phyloP scores from a whole-genome alignment of 2,329 filamentous ascomycete genomes.

The Hypoxylon sp. region DNA sequence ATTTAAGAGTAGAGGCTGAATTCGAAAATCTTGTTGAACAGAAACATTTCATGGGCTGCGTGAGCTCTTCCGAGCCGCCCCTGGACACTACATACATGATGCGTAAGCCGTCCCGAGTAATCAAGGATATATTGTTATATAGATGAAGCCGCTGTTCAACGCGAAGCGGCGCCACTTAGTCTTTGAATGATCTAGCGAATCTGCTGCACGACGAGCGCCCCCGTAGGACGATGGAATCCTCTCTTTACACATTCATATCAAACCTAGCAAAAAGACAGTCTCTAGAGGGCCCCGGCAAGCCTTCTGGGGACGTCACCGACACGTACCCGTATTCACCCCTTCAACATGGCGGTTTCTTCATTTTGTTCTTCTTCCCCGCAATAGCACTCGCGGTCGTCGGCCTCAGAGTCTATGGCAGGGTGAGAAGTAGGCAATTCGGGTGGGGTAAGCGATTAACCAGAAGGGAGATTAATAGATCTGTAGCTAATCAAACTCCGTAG shows the following conservation, averaged over 20 bases:
- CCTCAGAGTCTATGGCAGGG: constrained; percentile 44
- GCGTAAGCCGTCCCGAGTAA: constrained; percentile 24
- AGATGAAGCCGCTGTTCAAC: constrained; percentile 33
- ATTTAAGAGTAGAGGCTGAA: constrained; percentile 44
- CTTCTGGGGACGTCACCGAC: constrained; percentile 29
- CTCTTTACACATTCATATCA: constrained; percentile 35
- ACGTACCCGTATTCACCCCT: constrained; percentile 45
- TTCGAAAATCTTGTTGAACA: constrained; percentile 22
- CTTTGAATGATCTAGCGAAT: constrained; percentile 11
- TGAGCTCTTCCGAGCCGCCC: constrained; percentile 11
- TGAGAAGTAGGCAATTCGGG: constrained; percentile 47
- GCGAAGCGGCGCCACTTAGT: constrained; percentile 16
- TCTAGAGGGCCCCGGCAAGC: constrained; percentile 31
- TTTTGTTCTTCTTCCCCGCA: constrained; percentile 47
- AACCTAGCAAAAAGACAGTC: constrained; percentile 33
- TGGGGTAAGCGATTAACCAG: constrained; percentile 37
- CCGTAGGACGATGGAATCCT: constrained; percentile 38
- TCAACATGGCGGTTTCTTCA: constrained; percentile 45
- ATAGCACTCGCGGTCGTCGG: constrained; percentile 38
- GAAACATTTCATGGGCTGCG: constrained; percentile 9
- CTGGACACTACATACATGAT: constrained; percentile 13
- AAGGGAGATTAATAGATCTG: background rate
- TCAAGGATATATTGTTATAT: constrained; percentile 36
- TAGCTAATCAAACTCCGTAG: constrained; percentile 25
- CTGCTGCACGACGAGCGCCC: constrained; percentile 13